These are phyloP conservation scores for Phialophora expanda DNA, from an alignment of 2,329 filamentous ascomycete species.

Conservation along the genomic window DNA sequence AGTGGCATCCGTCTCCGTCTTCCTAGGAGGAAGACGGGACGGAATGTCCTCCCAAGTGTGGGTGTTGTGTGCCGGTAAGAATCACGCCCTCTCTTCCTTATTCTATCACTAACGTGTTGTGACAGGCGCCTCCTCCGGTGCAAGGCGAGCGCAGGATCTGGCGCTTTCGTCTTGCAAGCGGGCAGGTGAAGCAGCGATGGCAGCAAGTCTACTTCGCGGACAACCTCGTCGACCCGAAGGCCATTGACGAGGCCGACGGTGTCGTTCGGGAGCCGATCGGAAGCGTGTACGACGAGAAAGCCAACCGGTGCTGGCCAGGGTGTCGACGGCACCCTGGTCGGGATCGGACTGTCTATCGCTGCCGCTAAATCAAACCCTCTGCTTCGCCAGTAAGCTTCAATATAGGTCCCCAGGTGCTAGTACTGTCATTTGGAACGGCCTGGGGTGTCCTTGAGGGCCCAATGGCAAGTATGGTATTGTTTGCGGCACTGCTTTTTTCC, in stretches of 20 bases:
- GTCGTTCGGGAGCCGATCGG: neutral
- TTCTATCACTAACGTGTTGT: neutral
- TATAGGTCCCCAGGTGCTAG: neutral
- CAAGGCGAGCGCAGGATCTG: neutral
- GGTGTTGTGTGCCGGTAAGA: neutral
- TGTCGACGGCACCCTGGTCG: neutral
- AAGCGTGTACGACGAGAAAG: neutral
- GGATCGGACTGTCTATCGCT: neutral
- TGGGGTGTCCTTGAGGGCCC: neutral
- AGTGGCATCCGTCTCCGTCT: neutral
- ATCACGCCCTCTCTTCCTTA: neutral
- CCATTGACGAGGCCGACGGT: neutral
- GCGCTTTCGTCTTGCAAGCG: neutral
- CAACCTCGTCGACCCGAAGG: neutral
- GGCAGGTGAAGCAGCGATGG: neutral
- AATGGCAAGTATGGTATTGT: conserved; percentile 2
- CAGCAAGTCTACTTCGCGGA: neutral
- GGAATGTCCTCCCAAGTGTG: neutral
- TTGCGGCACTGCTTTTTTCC: neutral
- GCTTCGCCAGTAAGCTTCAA: conserved; percentile 1
- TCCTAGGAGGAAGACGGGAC: neutral
- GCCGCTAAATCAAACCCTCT: neutral
- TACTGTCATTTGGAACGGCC: neutral
- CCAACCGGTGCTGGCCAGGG: neutral
- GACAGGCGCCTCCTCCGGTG: neutral